Base-by-base conservation (phyloP, 2,329 filamentous ascomycete species). In the Xylariaceae sp. region DNA sequence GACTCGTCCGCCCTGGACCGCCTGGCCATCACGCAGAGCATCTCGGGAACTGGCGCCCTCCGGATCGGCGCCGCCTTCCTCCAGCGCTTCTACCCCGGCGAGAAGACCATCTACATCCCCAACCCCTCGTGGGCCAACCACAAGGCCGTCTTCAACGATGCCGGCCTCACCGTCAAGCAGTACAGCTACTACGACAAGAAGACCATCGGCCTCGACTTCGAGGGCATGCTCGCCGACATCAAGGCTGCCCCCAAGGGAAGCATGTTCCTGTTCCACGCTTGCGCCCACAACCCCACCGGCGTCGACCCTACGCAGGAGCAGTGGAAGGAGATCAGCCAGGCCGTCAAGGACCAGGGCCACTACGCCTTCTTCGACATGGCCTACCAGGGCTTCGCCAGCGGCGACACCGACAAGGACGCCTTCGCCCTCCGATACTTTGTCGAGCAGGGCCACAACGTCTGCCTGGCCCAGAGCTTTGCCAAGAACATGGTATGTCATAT, bases 111-210 rank as follows among this genome's bases (percentile, higher is more conserved):
- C 70, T 97, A 95, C 75, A 88, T 98, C 63, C 92, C 92, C 47
- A 89, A 74, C 41, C 92, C 92, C 36, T 94, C 88, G 56, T 98
- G 92, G 92, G 92, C 90, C 57, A 97, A 98, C 78, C 92, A 98
- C 76, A 86, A 80, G 63, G 89, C 90, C 50, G 86, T 98, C 66
- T 97, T 98, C 81, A 83, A 78, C 69, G 89, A 97, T 68, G 85
- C 87, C 21, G 88, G 89, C 41, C 78, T 98, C 51, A 77, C 86
- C 68, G 88, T 97, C 47, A 81, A 89, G 70, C 88, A 89, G 71
- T 98, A 98, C 78, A 78, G 87, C 58, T 98, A 98, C 81, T 98
- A 97, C 76, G 87, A 97, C 81, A 94, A 94, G 76, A 83, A 95
- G 63, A 97, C 90, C 60, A 97, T 96, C 62, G 89, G 89, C 40